Conservation (phyloP, 768 basidiomycete species). For the Sistotremastrum suecicum region DNA sequence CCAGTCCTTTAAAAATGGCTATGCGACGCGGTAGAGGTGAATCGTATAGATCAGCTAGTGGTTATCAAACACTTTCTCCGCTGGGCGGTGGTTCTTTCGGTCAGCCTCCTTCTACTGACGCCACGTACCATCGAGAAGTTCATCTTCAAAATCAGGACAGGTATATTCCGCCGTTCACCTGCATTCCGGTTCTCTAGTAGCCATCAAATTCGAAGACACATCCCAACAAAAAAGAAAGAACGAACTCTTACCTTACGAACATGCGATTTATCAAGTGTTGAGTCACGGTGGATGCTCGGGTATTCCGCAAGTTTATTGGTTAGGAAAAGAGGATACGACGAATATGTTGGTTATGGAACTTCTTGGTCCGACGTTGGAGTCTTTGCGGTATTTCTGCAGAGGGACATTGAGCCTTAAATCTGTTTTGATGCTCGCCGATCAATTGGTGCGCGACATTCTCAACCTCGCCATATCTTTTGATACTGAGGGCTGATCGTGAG, state of each 20-base stretch:
- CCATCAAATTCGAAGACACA: constrained; percentile 6
- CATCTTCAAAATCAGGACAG: neutral
- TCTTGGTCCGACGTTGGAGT: constrained; percentile 79
- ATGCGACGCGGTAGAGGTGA: too few species aligned
- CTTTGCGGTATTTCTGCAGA: constrained; percentile 81
- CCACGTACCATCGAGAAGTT: too few species aligned
- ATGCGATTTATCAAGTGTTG: constrained; percentile 72
- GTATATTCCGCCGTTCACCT: constrained; percentile 5
- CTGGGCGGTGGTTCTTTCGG: too few species aligned
- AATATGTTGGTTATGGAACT: constrained; percentile 98
- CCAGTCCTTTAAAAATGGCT: too few species aligned
- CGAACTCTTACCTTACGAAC: constrained; percentile 7
- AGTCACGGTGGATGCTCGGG: constrained; percentile 84
- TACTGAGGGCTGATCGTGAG: neutral
- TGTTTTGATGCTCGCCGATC: constrained; percentile 84
- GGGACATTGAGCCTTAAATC: constrained; percentile 91
- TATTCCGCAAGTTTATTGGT: constrained; percentile 88
- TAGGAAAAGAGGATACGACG: constrained; percentile 82
- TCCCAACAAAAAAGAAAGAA: neutral
- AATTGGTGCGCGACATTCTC: constrained; percentile 40
- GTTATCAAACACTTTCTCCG: too few species aligned
- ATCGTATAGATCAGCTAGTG: too few species aligned
- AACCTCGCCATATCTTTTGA: neutral
- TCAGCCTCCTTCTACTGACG: too few species aligned
- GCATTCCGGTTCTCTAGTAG: constrained; percentile 7